A percentile compares a stretch with the other conserved stretches of the same genome.
phyloP scores from a whole-genome alignment of 257 asterid species.

The Plectranthus barbatus region DNA sequence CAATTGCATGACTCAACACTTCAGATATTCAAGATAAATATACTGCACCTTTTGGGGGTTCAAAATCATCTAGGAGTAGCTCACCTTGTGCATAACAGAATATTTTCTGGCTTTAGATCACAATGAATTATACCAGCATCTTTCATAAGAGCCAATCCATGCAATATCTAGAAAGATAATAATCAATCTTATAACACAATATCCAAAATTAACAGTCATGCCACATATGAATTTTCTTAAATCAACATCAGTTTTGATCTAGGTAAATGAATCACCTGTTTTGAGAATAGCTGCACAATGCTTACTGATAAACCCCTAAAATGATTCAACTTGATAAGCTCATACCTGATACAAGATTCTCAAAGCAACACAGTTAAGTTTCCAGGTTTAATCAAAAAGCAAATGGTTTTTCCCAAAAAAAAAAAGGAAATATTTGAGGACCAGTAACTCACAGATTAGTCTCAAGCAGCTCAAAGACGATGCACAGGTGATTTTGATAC shows the following conservation, averaged over 20 bases:
- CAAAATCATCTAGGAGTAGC: slow-evolving; percentile 27
- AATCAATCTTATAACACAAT: slow-evolving; percentile 16
- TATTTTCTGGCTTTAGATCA: slow-evolving; percentile 97
- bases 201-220: slow-evolving; percentile 6
- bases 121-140: slow-evolving; percentile 97
- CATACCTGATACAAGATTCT: slow-evolving; percentile 59
- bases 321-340: slow-evolving; percentile 86
- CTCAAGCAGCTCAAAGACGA: slow-evolving; percentile 89
- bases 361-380: slow-evolving; percentile 14
- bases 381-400: slow-evolving; percentile 10
- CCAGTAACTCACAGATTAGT: slow-evolving; percentile 77
- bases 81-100: slow-evolving; percentile 88
- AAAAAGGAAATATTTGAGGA: background rate
- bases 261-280: slow-evolving; percentile 59
- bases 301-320: slow-evolving; percentile 89
- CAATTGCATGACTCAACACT: slow-evolving; percentile 24
- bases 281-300: slow-evolving; percentile 92
- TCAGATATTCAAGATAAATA: slow-evolving; percentile 14
- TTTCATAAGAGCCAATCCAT: slow-evolving; percentile 87
- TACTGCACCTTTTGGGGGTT: slow-evolving; percentile 8
- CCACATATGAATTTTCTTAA: no score
- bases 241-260: background rate
- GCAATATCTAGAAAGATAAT: slow-evolving; percentile 54
- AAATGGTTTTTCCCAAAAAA: background rate
- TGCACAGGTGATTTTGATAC: slow-evolving; percentile 82